Percentiles rank a stretch among this genome's conserved stretches.
These are phyloP conservation scores for Talaromyces thailandensis DNA, from an alignment of 495 filamentous ascomycete species.

Conservation along the genomic window DNA sequence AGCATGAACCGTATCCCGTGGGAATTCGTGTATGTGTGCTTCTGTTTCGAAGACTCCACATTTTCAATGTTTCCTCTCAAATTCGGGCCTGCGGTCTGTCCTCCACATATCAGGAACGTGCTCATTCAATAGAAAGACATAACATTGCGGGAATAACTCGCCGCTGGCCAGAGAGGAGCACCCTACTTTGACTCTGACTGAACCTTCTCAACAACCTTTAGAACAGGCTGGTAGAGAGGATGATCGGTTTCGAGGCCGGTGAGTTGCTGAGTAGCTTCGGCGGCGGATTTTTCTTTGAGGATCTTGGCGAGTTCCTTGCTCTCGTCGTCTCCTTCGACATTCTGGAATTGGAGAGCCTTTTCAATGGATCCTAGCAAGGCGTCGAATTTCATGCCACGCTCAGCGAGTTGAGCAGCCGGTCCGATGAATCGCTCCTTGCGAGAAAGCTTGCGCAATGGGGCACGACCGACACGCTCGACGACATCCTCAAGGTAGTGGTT, in stretches of 20 bases:
- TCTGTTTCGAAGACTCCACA: neutral
- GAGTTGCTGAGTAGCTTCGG: slow-evolving; percentile 64
- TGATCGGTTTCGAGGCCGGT: slow-evolving; percentile 65
- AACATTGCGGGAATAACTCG: neutral
- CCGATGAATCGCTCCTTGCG: slow-evolving; percentile 94
- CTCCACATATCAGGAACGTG: slow-evolving; percentile 1
- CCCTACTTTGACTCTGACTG: slow-evolving; percentile 42
- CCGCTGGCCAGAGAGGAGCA: neutral
- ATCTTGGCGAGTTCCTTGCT: slow-evolving; percentile 73
- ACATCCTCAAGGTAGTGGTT: slow-evolving; percentile 92
- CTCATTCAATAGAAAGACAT: neutral
- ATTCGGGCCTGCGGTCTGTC: slow-evolving; percentile 6
- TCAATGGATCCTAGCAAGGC: slow-evolving; percentile 68
- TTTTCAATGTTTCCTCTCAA: neutral
- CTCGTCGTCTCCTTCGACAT: slow-evolving; percentile 82
- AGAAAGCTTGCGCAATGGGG: slow-evolving; percentile 83
- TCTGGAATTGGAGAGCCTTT: slow-evolving; percentile 86
- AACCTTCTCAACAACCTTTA: slow-evolving; percentile 68
- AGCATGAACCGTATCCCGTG: neutral
- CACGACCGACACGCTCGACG: slow-evolving; percentile 91
- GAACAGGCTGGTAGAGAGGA: slow-evolving; percentile 61
- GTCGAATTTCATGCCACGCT: slow-evolving; percentile 60
- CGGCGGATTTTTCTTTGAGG: slow-evolving; percentile 54
- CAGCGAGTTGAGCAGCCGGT: slow-evolving; percentile 75
- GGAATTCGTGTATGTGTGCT: neutral